Evolutionary conservation across 2,329 filamentous ascomycete species (phyloP), one percentile per base, ranked within the genome.

Genomic region (Alternaria brassicae): DNA sequence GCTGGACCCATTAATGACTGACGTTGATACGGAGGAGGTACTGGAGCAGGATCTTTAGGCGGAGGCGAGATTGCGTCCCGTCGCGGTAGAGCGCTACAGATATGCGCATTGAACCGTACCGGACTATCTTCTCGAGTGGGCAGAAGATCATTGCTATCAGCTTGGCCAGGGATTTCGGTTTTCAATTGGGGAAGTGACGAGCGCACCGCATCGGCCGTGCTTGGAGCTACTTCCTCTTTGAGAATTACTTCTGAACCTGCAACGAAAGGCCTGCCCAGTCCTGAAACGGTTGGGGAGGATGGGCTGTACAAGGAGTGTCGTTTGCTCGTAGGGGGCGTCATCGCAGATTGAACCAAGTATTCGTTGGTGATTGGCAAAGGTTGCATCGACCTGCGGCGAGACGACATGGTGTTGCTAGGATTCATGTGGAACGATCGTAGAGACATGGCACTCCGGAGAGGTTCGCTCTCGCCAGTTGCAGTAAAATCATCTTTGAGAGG

Each of bases 381-480:
- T 37, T 78, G 76, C 71, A 78, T 77, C 30, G 77, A 79, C 62
- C 77, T 69, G 37, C 77, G 70, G 17, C 76, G 72, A 55, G 66
- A 73, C 15, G 71, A 64, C 32, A 63, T 67, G 27, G 65, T 55
- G 30, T 65, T 71, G 49, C 59, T 74, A 8, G 76, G 76, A 45
- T 73, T 77, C 69, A 77, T 78, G 48, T 78, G 73, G 58, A 77
- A 76, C 36, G 77, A 78, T 41, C 71, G 77, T 53, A 78, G 69
- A 45, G 74, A 74, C 58, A 72, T 74, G 47, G 73, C 72, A 44
- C 72, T 74, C 56, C 74, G 71, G 32, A 68, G 64, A 36, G 72
- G 66, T 34, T 78, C 75, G 23, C 67, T 30, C 23, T 75, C 72
- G 19, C 66, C 61, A 53, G 54, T 13, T 5, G 61, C 56, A 8